phyloP scores from a whole-genome alignment of 129 eudicot genomes.

The Ambrosia trifida region DNA sequence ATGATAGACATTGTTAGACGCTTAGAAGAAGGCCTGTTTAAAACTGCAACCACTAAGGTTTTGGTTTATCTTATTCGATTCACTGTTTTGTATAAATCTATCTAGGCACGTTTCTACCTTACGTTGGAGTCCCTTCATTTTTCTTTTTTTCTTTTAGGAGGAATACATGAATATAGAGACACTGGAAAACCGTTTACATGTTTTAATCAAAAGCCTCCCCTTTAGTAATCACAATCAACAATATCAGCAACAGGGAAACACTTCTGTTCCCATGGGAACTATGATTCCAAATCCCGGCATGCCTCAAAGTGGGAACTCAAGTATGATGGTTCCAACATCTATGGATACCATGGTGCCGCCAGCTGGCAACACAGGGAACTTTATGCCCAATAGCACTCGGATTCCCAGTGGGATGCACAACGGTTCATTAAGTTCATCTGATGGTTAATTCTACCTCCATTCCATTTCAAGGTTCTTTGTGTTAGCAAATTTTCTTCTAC shows the following conservation, averaged over 20 bases:
- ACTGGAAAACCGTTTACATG: constrained; percentile 61
- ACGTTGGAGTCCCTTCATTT: not conserved
- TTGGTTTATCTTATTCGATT: not conserved
- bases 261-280: constrained; percentile 60
- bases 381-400: constrained; percentile 44
- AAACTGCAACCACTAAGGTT: constrained; percentile 65
- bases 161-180: constrained; percentile 74
- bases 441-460: constrained; percentile 36
- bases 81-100: not conserved
- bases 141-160: constrained; percentile 47
- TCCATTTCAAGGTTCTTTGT: not conserved
- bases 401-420: constrained; percentile 41
- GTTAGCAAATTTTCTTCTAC: constrained; percentile 7
- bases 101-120: constrained; percentile 5
- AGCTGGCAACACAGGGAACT: constrained; percentile 48
- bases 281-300: constrained; percentile 98
- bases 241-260: constrained; percentile 51
- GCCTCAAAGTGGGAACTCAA: constrained; percentile 66
- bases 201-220: constrained; percentile 46
- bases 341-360: constrained; percentile 47
- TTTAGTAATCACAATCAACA: constrained; percentile 49
- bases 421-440: constrained; percentile 55
- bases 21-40: constrained; percentile 76
- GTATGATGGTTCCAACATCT: constrained; percentile 48
- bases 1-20: constrained; percentile 58